Evolutionary conservation across 352 stramenopile species (phyloP), one percentile per base, ranked within the genome.

Genomic region (Phytophthora vignae): DNA sequence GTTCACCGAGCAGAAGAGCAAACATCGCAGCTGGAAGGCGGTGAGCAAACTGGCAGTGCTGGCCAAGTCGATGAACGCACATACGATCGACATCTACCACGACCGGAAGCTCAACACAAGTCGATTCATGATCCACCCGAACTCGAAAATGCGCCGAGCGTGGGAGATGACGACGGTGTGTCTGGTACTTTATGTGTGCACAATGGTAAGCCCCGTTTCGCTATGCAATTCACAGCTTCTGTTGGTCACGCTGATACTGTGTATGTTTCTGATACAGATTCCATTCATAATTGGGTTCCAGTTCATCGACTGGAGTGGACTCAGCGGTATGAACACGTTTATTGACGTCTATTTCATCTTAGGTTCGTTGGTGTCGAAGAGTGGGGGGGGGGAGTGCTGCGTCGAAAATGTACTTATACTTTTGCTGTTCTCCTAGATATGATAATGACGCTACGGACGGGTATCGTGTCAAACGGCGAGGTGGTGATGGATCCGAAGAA

Each of bases 271-370:
- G 4, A 27, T 9, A 36, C 46, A 79, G 72, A 79, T 79, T 50
- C 86, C 86, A 12, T 76, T 93, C 31, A 83, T 90, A 14, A 76
- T 92, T 33, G 86, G 86, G 4, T 93, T 93, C 49, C 78, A 81
- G 52, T 92, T 88, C 66, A 73, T 91, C 40, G 84, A 93, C 64
- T 93, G 85, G 86, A 70, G 55, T 21, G 50, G 76, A 12, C 60
- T 91, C 0, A 76, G 67, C 44, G 46, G 65, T 4, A 68, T 96
- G 53, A 90, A 92, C 64, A 81, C 76, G 22, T 90, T 94, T 63
- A 83, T 96, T 27, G 89, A 96, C 60, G 59, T 93, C 15, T 94
- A 95, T 60, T 96, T 97, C 60, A 70, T 95, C 61, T 54, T 80
- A 40, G 80, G 81, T 87, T 53, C 29, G 62, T 52, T 7, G 10